Percentiles rank a stretch among this genome's conserved stretches.
phyloP scores from a whole-genome alignment of 139 green algal species.

The Coelastrella sp. region DNA sequence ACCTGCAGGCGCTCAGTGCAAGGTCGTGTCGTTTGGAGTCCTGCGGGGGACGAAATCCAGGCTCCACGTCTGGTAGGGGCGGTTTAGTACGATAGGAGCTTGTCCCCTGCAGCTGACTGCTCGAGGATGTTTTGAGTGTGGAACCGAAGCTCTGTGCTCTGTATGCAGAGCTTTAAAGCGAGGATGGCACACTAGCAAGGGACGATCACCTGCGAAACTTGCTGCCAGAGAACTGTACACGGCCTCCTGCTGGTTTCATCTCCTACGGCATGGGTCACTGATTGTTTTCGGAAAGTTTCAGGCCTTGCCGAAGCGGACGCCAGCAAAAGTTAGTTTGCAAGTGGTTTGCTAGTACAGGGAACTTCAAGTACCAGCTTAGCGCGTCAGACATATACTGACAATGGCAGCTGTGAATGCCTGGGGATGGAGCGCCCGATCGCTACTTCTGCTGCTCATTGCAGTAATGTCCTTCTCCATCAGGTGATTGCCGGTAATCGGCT shows the following conservation, averaged over 20 bases:
- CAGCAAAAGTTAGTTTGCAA: background rate
- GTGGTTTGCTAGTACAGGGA: no score
- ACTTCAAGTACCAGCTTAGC: background rate
- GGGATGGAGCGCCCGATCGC: constrained; percentile 31
- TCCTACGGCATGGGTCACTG: no score
- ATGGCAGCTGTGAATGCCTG: constrained; percentile 17
- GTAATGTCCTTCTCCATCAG: constrained; percentile 76
- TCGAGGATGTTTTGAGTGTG: background rate
- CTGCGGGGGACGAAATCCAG: background rate
- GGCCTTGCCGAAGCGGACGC: background rate
- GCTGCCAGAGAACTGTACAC: no score
- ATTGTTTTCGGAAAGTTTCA: no score
- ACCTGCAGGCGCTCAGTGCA: background rate
- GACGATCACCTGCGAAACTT: no score
- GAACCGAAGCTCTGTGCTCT: background rate
- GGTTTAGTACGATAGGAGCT: background rate
- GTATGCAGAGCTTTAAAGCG: no score
- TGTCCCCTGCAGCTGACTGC: background rate
- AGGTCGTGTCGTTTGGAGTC: background rate
- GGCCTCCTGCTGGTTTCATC: no score
- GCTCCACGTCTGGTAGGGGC: background rate
- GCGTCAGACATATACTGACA: background rate
- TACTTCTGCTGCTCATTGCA: constrained; percentile 78
- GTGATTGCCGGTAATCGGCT: background rate
- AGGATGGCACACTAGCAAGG: no score